These are phyloP conservation scores for Pleurotus sapidus DNA, from an alignment of 768 basidiomycete genomes.

Conservation along the genomic window DNA sequence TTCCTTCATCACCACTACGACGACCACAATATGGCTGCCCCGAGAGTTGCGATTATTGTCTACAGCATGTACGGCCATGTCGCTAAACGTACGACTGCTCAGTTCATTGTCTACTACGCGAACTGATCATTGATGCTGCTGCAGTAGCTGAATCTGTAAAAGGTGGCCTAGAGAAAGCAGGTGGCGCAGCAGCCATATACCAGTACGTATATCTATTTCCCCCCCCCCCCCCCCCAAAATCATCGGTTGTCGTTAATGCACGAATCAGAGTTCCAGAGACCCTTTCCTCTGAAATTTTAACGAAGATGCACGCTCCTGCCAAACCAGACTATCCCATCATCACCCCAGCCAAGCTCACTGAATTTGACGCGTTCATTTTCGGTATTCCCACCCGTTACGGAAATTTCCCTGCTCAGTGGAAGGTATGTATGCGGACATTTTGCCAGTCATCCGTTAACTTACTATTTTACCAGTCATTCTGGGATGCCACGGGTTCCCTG, in stretches of 20 bases:
- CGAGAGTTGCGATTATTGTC: conserved; percentile 67
- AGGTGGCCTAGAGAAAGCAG: conserved; percentile 42
- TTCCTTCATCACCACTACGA: not conserved
- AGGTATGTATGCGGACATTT: conserved; percentile 34
- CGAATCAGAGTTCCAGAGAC: conserved; percentile 70
- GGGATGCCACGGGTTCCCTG: conserved; percentile 70
- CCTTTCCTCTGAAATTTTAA: conserved; percentile 62
- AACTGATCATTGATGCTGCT: conserved; percentile 9
- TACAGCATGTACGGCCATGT: conserved; percentile 78
- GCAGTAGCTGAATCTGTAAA: conserved; percentile 62
- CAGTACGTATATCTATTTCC: conserved; percentile 42
- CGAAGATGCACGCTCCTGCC: conserved; percentile 66
- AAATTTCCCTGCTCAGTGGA: conserved; percentile 77
- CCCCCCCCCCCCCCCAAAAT: not conserved
- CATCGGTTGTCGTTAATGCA: too few relatives aligned
- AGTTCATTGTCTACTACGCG: not conserved
- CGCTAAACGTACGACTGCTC: conserved; percentile 47
- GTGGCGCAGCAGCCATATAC: conserved; percentile 49
- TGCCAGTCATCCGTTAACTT: not conserved
- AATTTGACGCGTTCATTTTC: conserved; percentile 72
- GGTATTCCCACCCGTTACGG: conserved; percentile 84
- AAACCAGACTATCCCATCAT: conserved; percentile 74
- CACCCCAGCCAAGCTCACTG: conserved; percentile 44
- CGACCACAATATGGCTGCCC: conserved; percentile 20
- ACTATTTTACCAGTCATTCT: conserved; percentile 52